Evolutionary conservation across 768 basidiomycete species (phyloP).

Genomic region (Tricholoma bakamatsutake): DNA sequence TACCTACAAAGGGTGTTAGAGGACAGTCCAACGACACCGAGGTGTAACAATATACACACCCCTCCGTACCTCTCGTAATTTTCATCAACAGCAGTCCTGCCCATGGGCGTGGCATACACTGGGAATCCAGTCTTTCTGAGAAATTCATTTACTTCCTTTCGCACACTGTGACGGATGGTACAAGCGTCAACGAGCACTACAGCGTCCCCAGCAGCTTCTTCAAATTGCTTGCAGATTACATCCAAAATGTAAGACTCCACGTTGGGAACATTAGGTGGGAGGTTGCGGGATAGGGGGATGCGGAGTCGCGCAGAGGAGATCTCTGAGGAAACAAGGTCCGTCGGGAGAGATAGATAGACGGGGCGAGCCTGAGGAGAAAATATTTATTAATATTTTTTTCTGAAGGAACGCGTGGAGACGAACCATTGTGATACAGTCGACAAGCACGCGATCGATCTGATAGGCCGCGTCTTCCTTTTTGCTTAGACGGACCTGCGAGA

Average conservation of each 20-base stretch:
- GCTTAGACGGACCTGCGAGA: conserved; percentile 56
- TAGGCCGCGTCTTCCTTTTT: conserved; percentile 48
- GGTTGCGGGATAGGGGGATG: conserved; percentile 45
- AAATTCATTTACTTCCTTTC: conserved; percentile 57
- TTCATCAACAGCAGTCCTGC: conserved; percentile 74
- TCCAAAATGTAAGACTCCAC: conserved; percentile 68
- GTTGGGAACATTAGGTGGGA: conserved; percentile 47
- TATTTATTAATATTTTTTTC: neutral
- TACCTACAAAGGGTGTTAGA: conserved; percentile 37
- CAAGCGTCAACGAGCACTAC: conserved; percentile 82
- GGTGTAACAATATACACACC: conserved; percentile 34
- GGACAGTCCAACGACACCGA: neutral
- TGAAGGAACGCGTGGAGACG: conserved; percentile 3
- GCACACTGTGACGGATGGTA: conserved; percentile 63
- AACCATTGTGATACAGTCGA: conserved; percentile 57
- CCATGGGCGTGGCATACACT: conserved; percentile 76
- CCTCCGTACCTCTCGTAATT: conserved; percentile 71
- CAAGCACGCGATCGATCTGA: conserved; percentile 77
- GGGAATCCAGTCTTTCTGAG: conserved; percentile 61
- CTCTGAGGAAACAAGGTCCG: conserved; percentile 67
- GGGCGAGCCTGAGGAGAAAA: conserved; percentile 57
- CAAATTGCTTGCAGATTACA: conserved; percentile 61
- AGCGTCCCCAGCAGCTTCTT: conserved; percentile 60
- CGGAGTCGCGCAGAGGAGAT: conserved; percentile 61
- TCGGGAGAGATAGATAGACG: conserved; percentile 83